phyloP scores from a whole-genome alignment of 176 grass and related monocot genomes.

The Pontederia paniculata region DNA sequence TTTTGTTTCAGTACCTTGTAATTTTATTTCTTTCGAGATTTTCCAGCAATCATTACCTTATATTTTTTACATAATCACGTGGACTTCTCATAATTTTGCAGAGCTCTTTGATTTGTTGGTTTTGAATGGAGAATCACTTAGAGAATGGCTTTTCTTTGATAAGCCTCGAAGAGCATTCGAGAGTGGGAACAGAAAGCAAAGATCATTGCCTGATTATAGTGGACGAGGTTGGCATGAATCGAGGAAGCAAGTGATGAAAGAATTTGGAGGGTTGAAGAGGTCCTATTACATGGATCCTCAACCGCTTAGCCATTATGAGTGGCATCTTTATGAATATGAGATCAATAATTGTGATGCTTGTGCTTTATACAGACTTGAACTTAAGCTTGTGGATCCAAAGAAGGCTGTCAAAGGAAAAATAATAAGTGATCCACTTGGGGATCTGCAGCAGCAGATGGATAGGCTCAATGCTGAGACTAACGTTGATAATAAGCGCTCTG shows the following conservation, averaged over 20 bases:
- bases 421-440: not conserved
- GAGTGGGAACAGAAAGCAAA: constrained; percentile 9
- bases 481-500: not conserved
- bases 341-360: constrained; percentile 5
- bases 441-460: constrained; percentile 11
- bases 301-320: constrained; percentile 1
- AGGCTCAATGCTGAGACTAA: constrained; percentile 5
- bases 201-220: constrained; percentile 2
- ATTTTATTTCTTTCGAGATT: not conserved
- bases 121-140: constrained; percentile 1
- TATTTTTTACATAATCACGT: not conserved
- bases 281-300: constrained; percentile 11
- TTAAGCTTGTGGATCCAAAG: constrained; percentile 5
- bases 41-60: not conserved
- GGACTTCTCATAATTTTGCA: not conserved
- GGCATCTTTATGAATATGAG: constrained; percentile 7
- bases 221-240: constrained; percentile 12
- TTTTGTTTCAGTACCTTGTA: no score
- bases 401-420: constrained; percentile 6
- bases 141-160: constrained; percentile 10
- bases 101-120: constrained; percentile 7
- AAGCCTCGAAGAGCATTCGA: constrained; percentile 10
- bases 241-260: constrained; percentile 8
- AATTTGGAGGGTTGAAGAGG: constrained; percentile 9
- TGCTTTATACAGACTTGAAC: constrained; percentile 6